Conservation (phyloP, 345 rosid genomes). For the Brassica cretica region DNA sequence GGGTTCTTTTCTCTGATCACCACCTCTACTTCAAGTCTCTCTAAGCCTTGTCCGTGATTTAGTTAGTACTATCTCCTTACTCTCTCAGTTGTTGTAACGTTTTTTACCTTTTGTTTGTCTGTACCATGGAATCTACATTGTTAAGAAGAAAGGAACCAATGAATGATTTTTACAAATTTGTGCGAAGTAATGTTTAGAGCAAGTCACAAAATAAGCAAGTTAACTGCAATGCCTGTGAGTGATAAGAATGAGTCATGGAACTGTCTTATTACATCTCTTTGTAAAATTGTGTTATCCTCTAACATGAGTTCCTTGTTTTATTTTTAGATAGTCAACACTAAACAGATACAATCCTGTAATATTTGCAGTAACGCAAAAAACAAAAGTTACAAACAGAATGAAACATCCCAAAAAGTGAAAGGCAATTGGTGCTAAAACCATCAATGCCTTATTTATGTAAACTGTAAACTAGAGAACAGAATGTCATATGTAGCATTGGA, state of each 20-base stretch:
- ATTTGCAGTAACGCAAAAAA: background rate
- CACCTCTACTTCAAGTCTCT: slow-evolving; percentile 41
- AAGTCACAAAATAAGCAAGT: slow-evolving; percentile 33
- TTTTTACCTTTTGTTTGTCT: background rate
- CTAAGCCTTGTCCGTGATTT: background rate
- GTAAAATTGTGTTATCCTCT: background rate
- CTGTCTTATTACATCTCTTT: background rate
- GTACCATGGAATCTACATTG: background rate
- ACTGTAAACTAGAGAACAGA: slow-evolving; percentile 29
- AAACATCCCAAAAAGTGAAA: slow-evolving; percentile 12
- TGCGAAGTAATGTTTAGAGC: background rate
- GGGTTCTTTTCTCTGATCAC: slow-evolving; percentile 34
- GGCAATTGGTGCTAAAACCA: slow-evolving; percentile 24
- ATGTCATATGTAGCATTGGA: slow-evolving; percentile 26
- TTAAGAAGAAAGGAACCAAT: no score
- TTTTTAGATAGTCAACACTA: background rate
- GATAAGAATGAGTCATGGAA: background rate
- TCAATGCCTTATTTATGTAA: slow-evolving; percentile 15
- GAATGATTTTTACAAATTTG: no score
- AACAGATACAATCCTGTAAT: background rate
- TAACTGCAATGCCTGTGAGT: slow-evolving; percentile 16
- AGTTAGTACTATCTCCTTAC: background rate
- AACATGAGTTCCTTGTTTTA: background rate
- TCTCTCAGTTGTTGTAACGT: background rate
- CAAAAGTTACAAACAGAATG: background rate